Conservation (phyloP, 305 asterid genomes). For the Ajuga reptans region DNA sequence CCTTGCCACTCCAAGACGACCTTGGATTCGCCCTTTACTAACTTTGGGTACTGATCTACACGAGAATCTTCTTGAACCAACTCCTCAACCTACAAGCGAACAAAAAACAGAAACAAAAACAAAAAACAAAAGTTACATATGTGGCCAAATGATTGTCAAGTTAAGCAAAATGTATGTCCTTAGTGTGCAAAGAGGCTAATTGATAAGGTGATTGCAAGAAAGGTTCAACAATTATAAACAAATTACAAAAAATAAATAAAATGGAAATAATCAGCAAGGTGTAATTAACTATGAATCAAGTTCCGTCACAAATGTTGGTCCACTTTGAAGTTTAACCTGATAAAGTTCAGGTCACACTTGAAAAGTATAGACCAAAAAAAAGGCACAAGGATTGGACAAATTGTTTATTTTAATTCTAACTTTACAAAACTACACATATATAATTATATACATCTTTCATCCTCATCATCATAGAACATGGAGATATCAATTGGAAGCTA, state of each 20-base stretch:
- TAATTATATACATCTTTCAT: neutral
- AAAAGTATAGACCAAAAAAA: neutral
- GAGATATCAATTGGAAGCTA: neutral
- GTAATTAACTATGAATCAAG: neutral
- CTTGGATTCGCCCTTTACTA: conserved; percentile 82
- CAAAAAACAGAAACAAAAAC: neutral
- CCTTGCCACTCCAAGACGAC: conserved; percentile 99
- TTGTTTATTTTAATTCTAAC: neutral
- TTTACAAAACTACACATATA: neutral
- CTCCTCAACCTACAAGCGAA: conserved; percentile 63
- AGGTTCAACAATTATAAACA: neutral
- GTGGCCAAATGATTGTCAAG: neutral
- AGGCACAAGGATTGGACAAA: neutral
- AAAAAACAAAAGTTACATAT: neutral
- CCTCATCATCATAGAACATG: neutral
- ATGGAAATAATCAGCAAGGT: neutral
- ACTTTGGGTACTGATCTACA: conserved; percentile 70
- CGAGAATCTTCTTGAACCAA: conserved; percentile 85
- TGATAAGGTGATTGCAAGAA: neutral
- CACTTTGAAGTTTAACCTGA: neutral
- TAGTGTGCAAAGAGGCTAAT: conserved; percentile 12
- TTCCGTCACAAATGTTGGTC: neutral
- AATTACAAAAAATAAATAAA: neutral
- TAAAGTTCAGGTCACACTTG: neutral
- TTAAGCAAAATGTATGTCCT: neutral